phyloP scores from a whole-genome alignment of 1,284 basidiomycete species.

The Fomitiporia mediterranea region DNA sequence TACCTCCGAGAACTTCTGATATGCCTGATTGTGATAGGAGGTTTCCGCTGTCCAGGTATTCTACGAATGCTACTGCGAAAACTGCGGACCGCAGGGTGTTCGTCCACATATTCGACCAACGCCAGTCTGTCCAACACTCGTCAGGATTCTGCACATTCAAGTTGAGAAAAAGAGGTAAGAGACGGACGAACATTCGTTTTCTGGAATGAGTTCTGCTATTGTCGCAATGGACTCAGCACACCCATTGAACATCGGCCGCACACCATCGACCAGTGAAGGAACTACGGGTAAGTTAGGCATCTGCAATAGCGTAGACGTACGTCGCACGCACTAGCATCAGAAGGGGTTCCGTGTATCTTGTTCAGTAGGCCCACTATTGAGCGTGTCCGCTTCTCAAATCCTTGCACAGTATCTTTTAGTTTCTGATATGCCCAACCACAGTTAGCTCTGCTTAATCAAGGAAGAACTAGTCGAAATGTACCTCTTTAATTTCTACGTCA shows the following conservation, averaged over 20 bases:
- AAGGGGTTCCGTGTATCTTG: slow-evolving; percentile 72
- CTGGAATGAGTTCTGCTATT: slow-evolving; percentile 54
- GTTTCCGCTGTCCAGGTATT: slow-evolving; percentile 57
- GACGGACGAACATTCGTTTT: slow-evolving; percentile 45
- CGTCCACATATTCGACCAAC: slow-evolving; percentile 77
- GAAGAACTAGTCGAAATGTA: slow-evolving; percentile 27
- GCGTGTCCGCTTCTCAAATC: slow-evolving; percentile 69
- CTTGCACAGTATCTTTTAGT: slow-evolving; percentile 69
- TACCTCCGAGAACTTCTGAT: slow-evolving; percentile 60
- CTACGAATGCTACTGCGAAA: slow-evolving; percentile 60
- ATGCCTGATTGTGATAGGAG: slow-evolving; percentile 56
- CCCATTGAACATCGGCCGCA: slow-evolving; percentile 49
- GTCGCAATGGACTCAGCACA: slow-evolving; percentile 49
- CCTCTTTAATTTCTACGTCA: slow-evolving; percentile 50
- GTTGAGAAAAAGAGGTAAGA: background rate
- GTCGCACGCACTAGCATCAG: slow-evolving; percentile 45
- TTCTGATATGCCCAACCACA: slow-evolving; percentile 40
- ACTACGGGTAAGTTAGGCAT: slow-evolving; percentile 38
- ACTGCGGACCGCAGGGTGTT: slow-evolving; percentile 59
- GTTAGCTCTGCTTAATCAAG: background rate
- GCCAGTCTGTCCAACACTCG: slow-evolving; percentile 46
- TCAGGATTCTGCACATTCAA: background rate
- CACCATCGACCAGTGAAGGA: slow-evolving; percentile 50
- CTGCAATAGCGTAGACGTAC: background rate
- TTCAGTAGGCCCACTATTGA: slow-evolving; percentile 62